phyloP scores from a whole-genome alignment of 2,329 filamentous ascomycete genomes.

The Ceratocystis eucalypticola region DNA sequence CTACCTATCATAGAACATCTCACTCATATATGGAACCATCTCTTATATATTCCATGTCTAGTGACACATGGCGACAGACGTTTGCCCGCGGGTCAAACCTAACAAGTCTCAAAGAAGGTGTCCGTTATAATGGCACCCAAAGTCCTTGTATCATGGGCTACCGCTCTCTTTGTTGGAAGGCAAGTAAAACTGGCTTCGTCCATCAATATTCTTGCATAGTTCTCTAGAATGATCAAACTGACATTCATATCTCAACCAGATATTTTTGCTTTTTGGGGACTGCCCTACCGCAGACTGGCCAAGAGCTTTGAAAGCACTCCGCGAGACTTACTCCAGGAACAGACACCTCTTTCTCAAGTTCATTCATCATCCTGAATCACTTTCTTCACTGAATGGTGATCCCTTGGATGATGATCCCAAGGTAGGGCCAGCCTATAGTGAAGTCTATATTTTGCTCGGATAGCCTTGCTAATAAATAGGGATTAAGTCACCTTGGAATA shows the following conservation, averaged over 20 bases:
- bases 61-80: constrained; percentile 51
- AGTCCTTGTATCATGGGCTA: constrained; percentile 59
- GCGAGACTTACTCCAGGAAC: constrained; percentile 59
- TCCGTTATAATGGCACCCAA: constrained; percentile 43
- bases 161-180: constrained; percentile 89
- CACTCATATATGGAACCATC: not conserved
- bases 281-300: constrained; percentile 55
- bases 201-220: not conserved
- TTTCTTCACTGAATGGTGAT: constrained; percentile 57
- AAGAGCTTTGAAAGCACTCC: constrained; percentile 50
- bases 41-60: not conserved
- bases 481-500: constrained; percentile 74
- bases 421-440: constrained; percentile 28
- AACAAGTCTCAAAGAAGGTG: constrained; percentile 48
- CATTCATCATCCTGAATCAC: constrained; percentile 70
- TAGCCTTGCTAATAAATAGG: not conserved
- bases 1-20: not conserved
- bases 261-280: constrained; percentile 65
- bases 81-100: constrained; percentile 44
- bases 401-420: constrained; percentile 69
- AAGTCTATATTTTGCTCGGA: not conserved
- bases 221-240: not conserved
- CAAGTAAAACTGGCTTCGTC: constrained; percentile 24
- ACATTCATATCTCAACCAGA: constrained; percentile 33
- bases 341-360: constrained; percentile 65